Percentiles rank a stretch among this genome's conserved stretches.
Evolutionary conservation across 805 yeast genomes (phyloP).

Genomic region (Schwanniomyces sp.): DNA sequence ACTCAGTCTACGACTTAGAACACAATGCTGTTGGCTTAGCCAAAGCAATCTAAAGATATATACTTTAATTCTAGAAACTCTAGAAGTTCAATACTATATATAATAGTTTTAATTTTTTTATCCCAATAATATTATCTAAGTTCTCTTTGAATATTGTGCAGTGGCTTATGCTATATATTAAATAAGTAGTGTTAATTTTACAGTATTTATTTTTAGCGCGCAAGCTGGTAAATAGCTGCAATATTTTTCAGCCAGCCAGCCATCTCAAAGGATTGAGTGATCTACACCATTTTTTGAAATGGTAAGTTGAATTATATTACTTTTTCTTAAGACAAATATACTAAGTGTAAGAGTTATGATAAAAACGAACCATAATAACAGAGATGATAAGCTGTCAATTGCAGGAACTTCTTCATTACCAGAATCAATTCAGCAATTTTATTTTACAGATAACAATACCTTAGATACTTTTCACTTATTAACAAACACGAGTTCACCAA

Average conservation of each 20-base stretch:
- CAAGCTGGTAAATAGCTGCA: not conserved
- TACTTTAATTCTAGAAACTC: not conserved
- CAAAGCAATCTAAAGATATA: conserved; percentile 42
- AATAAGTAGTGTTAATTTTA: not conserved
- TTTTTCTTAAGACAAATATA: no score
- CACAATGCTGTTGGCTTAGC: conserved; percentile 95
- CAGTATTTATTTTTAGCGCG: not conserved
- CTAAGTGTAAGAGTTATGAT: not conserved
- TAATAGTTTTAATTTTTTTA: not conserved
- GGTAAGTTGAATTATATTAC: not conserved
- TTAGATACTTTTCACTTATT: conserved; percentile 27
- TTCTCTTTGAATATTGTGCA: not conserved
- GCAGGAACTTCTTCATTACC: conserved; percentile 18
- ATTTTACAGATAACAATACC: conserved; percentile 18
- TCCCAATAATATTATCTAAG: not conserved
- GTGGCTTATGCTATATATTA: not conserved
- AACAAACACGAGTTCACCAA: conserved; percentile 10
- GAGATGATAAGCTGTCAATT: not conserved
- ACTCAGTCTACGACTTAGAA: conserved; percentile 90
- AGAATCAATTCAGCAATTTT: conserved; percentile 26
- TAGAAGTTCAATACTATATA: not conserved
- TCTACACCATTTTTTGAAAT: not conserved
- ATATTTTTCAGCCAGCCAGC: not conserved
- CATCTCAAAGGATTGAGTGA: not conserved
- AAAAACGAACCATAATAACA: not conserved